phyloP scores from a whole-genome alignment of 1,284 basidiomycete genomes.

The Heimioporus retisporus region DNA sequence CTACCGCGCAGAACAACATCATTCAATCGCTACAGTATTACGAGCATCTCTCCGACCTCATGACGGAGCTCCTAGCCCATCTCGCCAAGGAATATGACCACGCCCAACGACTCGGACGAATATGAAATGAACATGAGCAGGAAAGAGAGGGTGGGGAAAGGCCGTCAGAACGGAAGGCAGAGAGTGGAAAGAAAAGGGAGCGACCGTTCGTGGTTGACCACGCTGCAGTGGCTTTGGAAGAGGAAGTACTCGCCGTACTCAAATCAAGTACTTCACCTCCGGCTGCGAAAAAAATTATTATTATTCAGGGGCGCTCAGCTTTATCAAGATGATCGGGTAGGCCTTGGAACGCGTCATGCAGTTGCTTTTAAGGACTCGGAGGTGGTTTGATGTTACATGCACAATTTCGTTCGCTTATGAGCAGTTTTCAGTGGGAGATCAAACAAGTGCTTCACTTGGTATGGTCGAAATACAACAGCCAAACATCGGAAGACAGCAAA shows the following conservation, averaged over 20 bases:
- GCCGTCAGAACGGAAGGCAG: slow-evolving; percentile 41
- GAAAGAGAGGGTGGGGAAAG: slow-evolving; percentile 42
- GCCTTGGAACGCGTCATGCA: slow-evolving; percentile 83
- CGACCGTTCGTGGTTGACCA: slow-evolving; percentile 80
- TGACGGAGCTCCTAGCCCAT: slow-evolving; percentile 91
- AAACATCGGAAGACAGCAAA: slow-evolving; percentile 87
- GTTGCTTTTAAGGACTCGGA: slow-evolving; percentile 85
- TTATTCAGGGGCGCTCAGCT: slow-evolving; percentile 88
- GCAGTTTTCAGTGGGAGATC: slow-evolving; percentile 73
- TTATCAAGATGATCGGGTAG: slow-evolving; percentile 87
- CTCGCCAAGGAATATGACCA: slow-evolving; percentile 93
- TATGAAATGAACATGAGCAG: slow-evolving; percentile 32
- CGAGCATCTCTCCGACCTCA: slow-evolving; percentile 94
- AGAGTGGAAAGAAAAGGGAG: slow-evolving; percentile 60
- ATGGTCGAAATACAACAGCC: slow-evolving; percentile 95
- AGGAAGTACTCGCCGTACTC: slow-evolving; percentile 72
- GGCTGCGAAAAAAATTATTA: slow-evolving; percentile 90
- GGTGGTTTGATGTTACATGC: slow-evolving; percentile 50
- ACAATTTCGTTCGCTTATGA: slow-evolving; percentile 2
- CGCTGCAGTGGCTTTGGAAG: slow-evolving; percentile 71
- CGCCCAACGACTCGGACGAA: slow-evolving; percentile 58
- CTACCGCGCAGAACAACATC: slow-evolving; percentile 90
- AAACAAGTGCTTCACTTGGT: slow-evolving; percentile 98
- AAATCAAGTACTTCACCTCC: slow-evolving; percentile 78
- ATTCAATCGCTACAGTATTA: slow-evolving; percentile 95